These are phyloP conservation scores for Pseudotsuga menziesii DNA, from an alignment of 75 land plant genomes.

Conservation along the genomic window DNA sequence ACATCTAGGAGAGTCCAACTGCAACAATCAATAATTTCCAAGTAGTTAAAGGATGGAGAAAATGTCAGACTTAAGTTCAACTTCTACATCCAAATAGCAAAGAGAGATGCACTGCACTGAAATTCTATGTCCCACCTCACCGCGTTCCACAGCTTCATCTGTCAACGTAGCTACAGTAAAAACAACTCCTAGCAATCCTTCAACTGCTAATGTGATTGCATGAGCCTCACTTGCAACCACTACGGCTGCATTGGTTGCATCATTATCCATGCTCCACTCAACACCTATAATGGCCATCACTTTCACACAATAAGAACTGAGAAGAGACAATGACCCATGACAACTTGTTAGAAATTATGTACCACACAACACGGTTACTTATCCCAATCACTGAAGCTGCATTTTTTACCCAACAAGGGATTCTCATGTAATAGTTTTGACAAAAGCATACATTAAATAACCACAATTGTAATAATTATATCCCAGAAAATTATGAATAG, in stretches of 20 bases:
- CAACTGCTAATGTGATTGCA: constrained; percentile 92
- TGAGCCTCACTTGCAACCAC: constrained; percentile 98
- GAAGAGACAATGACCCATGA: not conserved
- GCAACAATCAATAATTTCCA: not conserved
- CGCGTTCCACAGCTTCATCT: constrained; percentile 88
- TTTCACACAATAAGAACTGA: not conserved
- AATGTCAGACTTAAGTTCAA: not conserved
- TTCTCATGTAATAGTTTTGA: not conserved
- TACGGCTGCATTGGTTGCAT: constrained; percentile 86
- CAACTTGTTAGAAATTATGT: not conserved
- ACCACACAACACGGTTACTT: not conserved
- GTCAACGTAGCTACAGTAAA: constrained; percentile 95
- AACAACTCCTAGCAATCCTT: constrained; percentile 91
- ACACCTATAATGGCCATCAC: constrained; percentile 44
- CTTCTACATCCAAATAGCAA: not conserved
- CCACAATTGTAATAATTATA: not conserved
- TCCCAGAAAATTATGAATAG: not conserved
- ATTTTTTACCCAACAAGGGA: not conserved
- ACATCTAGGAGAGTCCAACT: constrained; percentile 81
- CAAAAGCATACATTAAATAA: not conserved
- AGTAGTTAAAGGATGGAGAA: not conserved
- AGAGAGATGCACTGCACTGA: not conserved
- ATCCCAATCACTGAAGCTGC: not conserved
- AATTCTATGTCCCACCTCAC: constrained; percentile 58
- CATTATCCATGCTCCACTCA: constrained; percentile 95